Evolutionary conservation across 2,329 filamentous ascomycete species (phyloP), one percentile per base, ranked within the genome.

Genomic region (Talaromyces piceae): DNA sequence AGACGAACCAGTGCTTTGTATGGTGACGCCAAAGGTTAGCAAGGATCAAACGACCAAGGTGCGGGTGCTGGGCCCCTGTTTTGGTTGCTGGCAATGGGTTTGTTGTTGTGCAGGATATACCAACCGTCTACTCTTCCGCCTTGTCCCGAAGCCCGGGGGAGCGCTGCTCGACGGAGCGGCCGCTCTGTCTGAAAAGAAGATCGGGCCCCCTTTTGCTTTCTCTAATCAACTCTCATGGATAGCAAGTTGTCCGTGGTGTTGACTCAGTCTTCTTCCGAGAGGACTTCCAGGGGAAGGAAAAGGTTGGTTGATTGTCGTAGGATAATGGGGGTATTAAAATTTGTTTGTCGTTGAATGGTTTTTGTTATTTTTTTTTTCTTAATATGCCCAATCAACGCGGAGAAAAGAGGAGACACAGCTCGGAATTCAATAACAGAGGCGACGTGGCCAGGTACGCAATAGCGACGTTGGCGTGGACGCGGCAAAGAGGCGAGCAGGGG

Each of bases 111-210:
- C 48, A 41, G 28, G 45, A 37, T 49, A 59, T 54, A 68, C 68
- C 59, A 63, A 70, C 68, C 67, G 67, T 71, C 69, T 68, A 71
- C 67, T 59, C 60, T 64, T 66, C 65, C 67, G 56, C 65, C 63
- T 65, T 57, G 59, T 61, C 61, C 67, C 66, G 63, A 66, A 59
- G 54, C 58, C 57, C 55, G 54, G 50, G 56, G 62, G 62, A 69
- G 66, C 65, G 63, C 58, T 66, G 66, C 66, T 68, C 67, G 59
- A 60, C 57, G 66, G n/a, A 71, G 67, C 69, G 63, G 63, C 58
- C 59, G 66, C 67, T 68, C 68, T 63, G 54, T 56, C 51, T 57
- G 64, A 55, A 50, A 54, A 57, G 53, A 59, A 59, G 56, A 59
- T 47, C 55, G 57, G 28, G 30, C 37, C 26, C 53, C 52, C 57